phyloP scores from a whole-genome alignment of 257 asterid species.

The Solanum paucissectum region DNA sequence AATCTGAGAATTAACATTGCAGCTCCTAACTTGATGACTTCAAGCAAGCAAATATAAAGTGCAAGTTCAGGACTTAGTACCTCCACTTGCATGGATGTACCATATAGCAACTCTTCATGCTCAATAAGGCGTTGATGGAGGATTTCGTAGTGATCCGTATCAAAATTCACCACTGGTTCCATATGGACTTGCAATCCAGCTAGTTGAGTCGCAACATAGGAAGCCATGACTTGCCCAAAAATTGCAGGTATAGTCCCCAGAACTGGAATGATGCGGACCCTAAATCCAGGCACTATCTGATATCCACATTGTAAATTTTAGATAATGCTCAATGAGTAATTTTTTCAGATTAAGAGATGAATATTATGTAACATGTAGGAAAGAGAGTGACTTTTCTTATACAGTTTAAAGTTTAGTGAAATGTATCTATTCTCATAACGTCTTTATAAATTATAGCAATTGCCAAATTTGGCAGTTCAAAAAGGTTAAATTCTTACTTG shows the following conservation, averaged over 20 bases:
- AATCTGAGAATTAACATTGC: background rate
- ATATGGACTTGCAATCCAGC: constrained; percentile 68
- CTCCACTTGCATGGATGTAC: constrained; percentile 73
- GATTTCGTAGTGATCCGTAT: constrained; percentile 62
- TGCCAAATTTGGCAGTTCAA: background rate
- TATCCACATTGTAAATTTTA: constrained; percentile 14
- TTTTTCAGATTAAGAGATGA: background rate
- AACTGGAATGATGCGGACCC: constrained; percentile 96
- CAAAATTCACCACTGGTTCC: constrained; percentile 91
- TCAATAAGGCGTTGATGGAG: constrained; percentile 91
- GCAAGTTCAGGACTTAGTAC: constrained; percentile 21
- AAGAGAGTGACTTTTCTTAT: background rate
- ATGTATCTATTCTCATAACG: background rate
- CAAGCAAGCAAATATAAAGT: background rate
- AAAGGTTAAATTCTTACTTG: constrained; percentile 47
- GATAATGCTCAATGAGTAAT: background rate
- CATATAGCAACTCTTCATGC: constrained; percentile 82
- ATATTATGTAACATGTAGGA: background rate
- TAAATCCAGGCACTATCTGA: constrained; percentile 91
- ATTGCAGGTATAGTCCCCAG: constrained; percentile 96
- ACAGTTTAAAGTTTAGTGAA: background rate
- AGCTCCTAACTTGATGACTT: background rate
- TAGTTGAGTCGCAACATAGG: constrained; percentile 69
- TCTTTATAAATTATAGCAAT: background rate
- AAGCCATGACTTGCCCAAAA: constrained; percentile 97